A percentile compares a stretch with the other conserved stretches of the same genome.
phyloP scores from a whole-genome alignment of 148 eudicot species.

The Beta vulgaris region DNA sequence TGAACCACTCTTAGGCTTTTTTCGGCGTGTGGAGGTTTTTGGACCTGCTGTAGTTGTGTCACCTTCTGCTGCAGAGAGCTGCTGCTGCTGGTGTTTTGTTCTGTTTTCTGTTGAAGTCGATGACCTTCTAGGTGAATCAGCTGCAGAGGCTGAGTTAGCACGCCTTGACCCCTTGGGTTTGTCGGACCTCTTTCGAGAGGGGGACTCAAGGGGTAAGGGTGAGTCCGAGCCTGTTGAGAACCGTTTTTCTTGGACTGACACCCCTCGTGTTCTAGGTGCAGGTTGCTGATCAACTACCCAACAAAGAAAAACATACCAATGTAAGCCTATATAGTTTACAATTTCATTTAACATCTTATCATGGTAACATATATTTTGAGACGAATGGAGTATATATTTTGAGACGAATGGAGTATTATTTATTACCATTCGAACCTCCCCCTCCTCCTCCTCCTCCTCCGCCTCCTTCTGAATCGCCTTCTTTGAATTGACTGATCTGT shows the following conservation, averaged over 20 bases:
- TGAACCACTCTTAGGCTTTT: conserved; percentile 37
- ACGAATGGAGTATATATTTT: neutral
- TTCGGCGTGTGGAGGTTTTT: conserved; percentile 31
- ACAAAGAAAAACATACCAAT: neutral
- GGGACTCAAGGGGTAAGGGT: conserved; percentile 22
- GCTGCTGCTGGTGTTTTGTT: conserved; percentile 14
- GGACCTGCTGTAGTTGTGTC: conserved; percentile 1
- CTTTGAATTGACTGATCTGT: conserved; percentile 26
- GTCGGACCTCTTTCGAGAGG: conserved; percentile 30
- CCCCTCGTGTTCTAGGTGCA: conserved; percentile 10
- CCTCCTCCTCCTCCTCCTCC: neutral
- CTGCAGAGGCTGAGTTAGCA: conserved; percentile 26
- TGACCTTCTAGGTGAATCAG: conserved; percentile 24
- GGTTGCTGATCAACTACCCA: conserved; percentile 18
- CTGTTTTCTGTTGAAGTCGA: neutral
- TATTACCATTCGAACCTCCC: conserved; percentile 19
- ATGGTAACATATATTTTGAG: neutral
- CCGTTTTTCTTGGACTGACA: conserved; percentile 22
- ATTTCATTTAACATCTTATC: neutral
- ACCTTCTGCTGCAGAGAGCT: neutral
- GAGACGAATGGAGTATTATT: no score
- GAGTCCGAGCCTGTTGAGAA: conserved; percentile 20
- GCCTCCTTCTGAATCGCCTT: conserved; percentile 17
- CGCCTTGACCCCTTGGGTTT: conserved; percentile 32
- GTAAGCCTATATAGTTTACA: no score